Evolutionary conservation across 345 rosid genomes (phyloP), one percentile per base, ranked within the genome.

Genomic region (Brassica napus): DNA sequence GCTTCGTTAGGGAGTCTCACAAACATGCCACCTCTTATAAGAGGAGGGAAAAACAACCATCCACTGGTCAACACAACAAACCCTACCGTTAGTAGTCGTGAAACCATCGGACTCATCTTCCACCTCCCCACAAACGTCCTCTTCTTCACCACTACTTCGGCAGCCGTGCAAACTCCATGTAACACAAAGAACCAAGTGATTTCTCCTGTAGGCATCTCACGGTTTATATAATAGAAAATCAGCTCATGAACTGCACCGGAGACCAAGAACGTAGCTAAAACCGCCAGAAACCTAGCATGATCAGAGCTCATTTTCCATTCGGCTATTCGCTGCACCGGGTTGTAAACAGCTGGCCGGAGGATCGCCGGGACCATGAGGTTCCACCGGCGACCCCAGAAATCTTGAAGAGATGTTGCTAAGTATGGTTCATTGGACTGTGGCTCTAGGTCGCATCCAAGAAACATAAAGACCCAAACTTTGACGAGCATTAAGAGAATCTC

Each of bases 371-470:
- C 86, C 82, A 84, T 85, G 42, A 88, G 87, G 62, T 86, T 90
- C 91, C 92, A 88, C 2, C 89, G 71, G 4, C 76, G 61, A 8
- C 89, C 86, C 94, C 91, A 87, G 23, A 88, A 87, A 42, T 88
- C 89, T 80, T 88, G 89, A 2, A 90, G 75, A 10, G 94, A 88
- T 0, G 88, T 87, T 37, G 91, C 68, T 10, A 84, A 58, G 63
- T 85, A 88, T 5, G 90, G 92, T 5, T 88, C 85, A 26, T 85
- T 23, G 65, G 81, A 78, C 4, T 82, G 92, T 18, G 85, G 68
- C 49, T 85, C 86, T 1, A 85, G 82, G 16, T 87, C 84, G 10
- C 82, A 31, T 0, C 81, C 74, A 10, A 81, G 37, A 18, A 72
- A 3, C 44, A 67, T 63, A 61, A 12, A 76, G 1, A 64, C 76